Evolutionary conservation across 108 stramenopile genomes (phyloP).

Genomic region (Epipyxis sp.): DNA sequence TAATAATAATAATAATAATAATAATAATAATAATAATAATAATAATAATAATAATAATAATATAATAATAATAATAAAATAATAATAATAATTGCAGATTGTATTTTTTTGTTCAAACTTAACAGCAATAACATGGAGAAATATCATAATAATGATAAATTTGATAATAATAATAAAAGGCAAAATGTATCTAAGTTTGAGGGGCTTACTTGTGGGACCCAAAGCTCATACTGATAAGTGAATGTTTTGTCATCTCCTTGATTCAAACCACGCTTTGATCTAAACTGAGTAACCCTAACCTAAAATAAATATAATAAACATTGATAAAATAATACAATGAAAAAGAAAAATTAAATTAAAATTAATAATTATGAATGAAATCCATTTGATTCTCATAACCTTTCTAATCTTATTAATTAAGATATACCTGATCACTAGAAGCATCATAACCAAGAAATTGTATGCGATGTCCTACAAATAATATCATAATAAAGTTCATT

Average conservation of each 20-base stretch:
- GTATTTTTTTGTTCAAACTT: too few species aligned
- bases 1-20: too few species aligned
- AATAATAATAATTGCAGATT: too few species aligned
- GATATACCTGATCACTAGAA: conserved; percentile 23
- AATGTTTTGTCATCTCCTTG: not conserved
- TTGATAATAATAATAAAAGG: too few species aligned
- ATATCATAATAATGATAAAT: too few species aligned
- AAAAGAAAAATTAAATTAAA: not conserved
- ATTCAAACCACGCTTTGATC: not conserved
- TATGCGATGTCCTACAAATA: conserved; percentile 80
- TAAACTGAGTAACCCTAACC: conserved; percentile 7
- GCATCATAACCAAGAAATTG: conserved; percentile 71
- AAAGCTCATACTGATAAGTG: not conserved
- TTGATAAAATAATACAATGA: not conserved
- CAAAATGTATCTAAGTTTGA: too few species aligned
- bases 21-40: too few species aligned
- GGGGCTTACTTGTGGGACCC: not conserved
- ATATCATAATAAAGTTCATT: conserved; percentile 51
- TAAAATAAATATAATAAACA: not conserved
- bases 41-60: too few species aligned
- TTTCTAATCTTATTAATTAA: conserved; percentile 14
- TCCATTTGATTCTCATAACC: not conserved
- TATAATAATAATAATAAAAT: too few species aligned
- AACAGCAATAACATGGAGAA: too few species aligned
- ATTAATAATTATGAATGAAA: conserved; percentile 21